Conservation (phyloP, 2,329 filamentous ascomycete species). For the Ophiostoma australiae region DNA sequence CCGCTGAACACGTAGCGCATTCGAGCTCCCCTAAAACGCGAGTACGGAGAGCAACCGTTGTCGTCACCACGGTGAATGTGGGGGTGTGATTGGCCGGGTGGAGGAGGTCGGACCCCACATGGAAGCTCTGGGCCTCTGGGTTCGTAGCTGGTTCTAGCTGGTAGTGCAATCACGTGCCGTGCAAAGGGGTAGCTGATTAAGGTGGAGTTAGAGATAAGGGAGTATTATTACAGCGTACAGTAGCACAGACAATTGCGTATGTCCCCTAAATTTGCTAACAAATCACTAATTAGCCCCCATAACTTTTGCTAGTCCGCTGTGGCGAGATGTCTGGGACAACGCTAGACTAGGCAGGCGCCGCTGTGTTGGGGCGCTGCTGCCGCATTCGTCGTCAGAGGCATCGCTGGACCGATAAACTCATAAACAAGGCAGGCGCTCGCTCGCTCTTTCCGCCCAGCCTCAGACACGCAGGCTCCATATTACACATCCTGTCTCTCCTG, state of each 20-base stretch:
- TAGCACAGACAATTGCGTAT: neutral
- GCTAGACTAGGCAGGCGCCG: neutral
- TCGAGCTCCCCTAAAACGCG: slow-evolving; percentile 3
- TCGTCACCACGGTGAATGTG: slow-evolving; percentile 17
- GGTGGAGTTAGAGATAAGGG: neutral
- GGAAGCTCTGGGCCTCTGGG: neutral
- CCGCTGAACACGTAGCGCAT: slow-evolving; percentile 20
- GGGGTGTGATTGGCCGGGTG: neutral
- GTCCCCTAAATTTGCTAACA: neutral
- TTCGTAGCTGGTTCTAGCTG: neutral
- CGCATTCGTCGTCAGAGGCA: slow-evolving; percentile 15
- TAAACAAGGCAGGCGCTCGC: slow-evolving; percentile 9
- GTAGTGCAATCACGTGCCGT: neutral
- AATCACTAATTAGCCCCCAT: neutral
- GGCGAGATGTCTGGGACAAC: neutral
- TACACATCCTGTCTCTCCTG: slow-evolving; percentile 7
- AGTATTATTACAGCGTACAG: neutral
- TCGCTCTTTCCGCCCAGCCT: slow-evolving; percentile 7
- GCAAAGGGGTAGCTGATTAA: neutral
- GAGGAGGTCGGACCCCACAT: neutral
- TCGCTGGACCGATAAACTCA: neutral
- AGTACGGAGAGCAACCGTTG: slow-evolving; percentile 13
- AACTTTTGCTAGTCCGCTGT: neutral
- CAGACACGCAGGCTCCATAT: slow-evolving; percentile 9
- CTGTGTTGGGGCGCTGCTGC: neutral